These are phyloP conservation scores for Orbilia blumenaviensis DNA, from an alignment of 2,329 filamentous ascomycete genomes.

Conservation along the genomic window DNA sequence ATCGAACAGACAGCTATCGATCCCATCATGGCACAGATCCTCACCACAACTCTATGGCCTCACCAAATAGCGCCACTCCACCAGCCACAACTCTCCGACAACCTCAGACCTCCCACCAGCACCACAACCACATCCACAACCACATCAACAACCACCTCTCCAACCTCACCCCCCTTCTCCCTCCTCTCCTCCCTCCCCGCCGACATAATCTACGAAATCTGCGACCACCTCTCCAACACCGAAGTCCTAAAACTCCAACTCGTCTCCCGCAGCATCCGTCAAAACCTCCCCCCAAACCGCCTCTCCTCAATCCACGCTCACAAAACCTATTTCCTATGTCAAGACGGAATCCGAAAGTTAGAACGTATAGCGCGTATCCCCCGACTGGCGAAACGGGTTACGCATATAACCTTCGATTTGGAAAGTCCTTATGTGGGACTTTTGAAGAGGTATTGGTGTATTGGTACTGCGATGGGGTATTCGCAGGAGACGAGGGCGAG, in stretches of 20 bases:
- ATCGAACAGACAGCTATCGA: neutral
- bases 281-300: constrained; percentile 18
- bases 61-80: constrained; percentile 9
- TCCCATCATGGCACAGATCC: constrained; percentile 4
- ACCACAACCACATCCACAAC: no score
- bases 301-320: constrained; percentile 26
- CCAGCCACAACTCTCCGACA: constrained; percentile 5
- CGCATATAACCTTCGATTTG: constrained; percentile 39
- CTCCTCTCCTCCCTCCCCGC: constrained; percentile 14
- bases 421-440: constrained; percentile 44
- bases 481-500: constrained; percentile 29
- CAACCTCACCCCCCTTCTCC: neutral
- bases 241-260: constrained; percentile 37
- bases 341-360: constrained; percentile 37
- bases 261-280: constrained; percentile 19
- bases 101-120: neutral
- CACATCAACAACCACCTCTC: no score
- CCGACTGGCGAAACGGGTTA: constrained; percentile 20
- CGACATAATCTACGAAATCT: constrained; percentile 43
- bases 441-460: constrained; percentile 46
- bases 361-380: constrained; percentile 33
- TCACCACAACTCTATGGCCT: constrained; percentile 12
- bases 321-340: constrained; percentile 48
- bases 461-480: constrained; percentile 41
- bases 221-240: constrained; percentile 35